phyloP scores from a whole-genome alignment of 768 basidiomycete genomes.

The Collybiopsis luxurians region DNA sequence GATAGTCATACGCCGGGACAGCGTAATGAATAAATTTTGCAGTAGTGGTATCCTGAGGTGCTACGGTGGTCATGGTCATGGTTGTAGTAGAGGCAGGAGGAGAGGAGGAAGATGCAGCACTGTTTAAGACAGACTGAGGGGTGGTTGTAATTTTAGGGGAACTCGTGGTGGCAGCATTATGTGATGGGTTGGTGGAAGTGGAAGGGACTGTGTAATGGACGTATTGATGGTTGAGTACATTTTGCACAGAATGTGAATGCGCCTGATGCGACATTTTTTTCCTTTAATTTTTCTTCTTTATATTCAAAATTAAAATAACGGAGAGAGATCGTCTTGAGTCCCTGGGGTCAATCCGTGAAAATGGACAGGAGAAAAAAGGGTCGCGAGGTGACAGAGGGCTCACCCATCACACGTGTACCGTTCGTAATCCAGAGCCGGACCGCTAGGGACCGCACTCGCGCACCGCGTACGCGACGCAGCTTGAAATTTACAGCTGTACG shows the following conservation, averaged over 20 bases:
- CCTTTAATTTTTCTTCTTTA: neutral
- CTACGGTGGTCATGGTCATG: constrained; percentile 5
- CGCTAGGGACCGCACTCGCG: too few species aligned
- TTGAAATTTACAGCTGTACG: too few species aligned
- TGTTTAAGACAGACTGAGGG: constrained; percentile 2
- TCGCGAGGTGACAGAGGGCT: constrained; percentile 1
- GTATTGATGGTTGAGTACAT: constrained; percentile 3
- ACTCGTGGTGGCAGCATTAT: neutral
- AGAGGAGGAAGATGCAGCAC: neutral
- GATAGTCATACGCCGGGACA: neutral
- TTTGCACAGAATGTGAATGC: constrained; percentile 2
- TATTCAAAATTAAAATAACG: neutral
- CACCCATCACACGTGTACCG: too few species aligned
- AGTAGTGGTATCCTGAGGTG: constrained; percentile 6
- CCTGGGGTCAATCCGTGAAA: neutral
- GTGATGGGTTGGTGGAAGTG: neutral
- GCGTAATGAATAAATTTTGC: constrained; percentile 2
- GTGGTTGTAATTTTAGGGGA: neutral
- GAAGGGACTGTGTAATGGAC: neutral
- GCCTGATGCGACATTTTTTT: constrained; percentile 2
- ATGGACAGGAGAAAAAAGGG: neutral
- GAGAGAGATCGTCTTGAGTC: neutral
- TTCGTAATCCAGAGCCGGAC: too few species aligned
- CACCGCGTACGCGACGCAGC: too few species aligned
- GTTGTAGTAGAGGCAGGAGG: neutral